Conservation (phyloP, 345 rosid genomes). For the Lepidium sativum region DNA sequence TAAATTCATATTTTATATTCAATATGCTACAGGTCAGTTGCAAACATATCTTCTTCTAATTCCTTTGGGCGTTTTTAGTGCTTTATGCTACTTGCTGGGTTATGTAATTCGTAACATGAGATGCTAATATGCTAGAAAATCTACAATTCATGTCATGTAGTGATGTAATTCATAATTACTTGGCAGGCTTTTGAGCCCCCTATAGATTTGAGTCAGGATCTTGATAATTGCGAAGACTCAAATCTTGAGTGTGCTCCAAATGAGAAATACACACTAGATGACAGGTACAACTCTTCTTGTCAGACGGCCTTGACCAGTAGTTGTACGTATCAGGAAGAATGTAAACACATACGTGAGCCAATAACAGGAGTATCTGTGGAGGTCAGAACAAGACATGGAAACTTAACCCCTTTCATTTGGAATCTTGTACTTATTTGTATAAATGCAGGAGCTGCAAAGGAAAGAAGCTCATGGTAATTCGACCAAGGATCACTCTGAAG, state of each 20-base stretch:
- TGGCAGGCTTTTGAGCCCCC: conserved; percentile 98
- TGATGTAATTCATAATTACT: conserved; percentile 13
- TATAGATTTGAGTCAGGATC: conserved; percentile 76
- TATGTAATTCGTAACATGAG: not conserved
- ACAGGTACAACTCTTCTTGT: conserved; percentile 36
- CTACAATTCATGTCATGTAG: not conserved
- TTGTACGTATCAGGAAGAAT: conserved; percentile 30
- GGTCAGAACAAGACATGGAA: conserved; percentile 28
- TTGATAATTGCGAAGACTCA: conserved; percentile 41
- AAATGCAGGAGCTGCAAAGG: conserved; percentile 50
- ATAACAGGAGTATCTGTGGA: conserved; percentile 14
- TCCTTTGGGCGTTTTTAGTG: not conserved
- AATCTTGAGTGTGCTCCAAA: conserved; percentile 32
- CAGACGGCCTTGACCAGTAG: conserved; percentile 36
- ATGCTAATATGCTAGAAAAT: not conserved
- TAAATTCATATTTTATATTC: conserved; percentile 68
- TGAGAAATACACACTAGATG: conserved; percentile 37
- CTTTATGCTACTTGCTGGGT: not conserved
- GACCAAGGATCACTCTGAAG: conserved; percentile 17
- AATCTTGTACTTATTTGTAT: conserved; percentile 31
- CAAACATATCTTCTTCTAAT: not conserved
- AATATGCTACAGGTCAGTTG: conserved; percentile 78
- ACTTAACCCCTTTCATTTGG: not conserved
- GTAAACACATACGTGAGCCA: conserved; percentile 15
- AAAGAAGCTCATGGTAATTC: conserved; percentile 28